Evolutionary conservation across 371 early-diverging fungal species (phyloP).

Genomic region (Mortierella sp.): DNA sequence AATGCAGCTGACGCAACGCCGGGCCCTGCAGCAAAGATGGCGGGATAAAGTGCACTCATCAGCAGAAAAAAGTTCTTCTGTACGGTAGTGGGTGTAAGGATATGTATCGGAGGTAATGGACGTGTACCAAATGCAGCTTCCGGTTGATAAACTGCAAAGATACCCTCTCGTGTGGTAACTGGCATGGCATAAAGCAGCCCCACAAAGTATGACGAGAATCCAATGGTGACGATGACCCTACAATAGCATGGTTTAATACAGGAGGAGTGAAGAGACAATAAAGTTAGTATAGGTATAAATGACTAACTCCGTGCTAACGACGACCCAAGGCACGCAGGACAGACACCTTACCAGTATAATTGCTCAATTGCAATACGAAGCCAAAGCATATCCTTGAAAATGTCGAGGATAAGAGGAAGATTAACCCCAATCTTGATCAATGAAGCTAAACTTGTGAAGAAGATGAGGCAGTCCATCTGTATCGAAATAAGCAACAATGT

Average conservation of each 20-base stretch:
- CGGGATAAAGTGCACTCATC: slow-evolving; percentile 51
- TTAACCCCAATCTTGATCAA: slow-evolving; percentile 40
- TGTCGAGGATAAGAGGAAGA: slow-evolving; percentile 37
- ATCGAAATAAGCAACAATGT: background rate
- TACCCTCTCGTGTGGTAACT: slow-evolving; percentile 39
- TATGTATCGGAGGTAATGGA: slow-evolving; percentile 47
- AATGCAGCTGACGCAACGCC: slow-evolving; percentile 40
- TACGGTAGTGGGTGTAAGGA: slow-evolving; percentile 45
- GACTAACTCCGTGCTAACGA: background rate
- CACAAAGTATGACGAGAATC: slow-evolving; percentile 55
- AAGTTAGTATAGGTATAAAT: background rate
- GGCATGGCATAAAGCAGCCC: slow-evolving; percentile 57
- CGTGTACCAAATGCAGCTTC: slow-evolving; percentile 27
- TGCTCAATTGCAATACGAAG: slow-evolving; percentile 50
- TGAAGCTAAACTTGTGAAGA: slow-evolving; percentile 40
- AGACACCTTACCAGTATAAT: slow-evolving; percentile 38
- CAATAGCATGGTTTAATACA: background rate
- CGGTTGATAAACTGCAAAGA: slow-evolving; percentile 54
- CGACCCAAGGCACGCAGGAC: background rate
- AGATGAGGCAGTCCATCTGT: slow-evolving; percentile 54
- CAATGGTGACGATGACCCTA: slow-evolving; percentile 52
- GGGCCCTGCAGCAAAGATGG: slow-evolving; percentile 29
- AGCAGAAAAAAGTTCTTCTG: slow-evolving; percentile 47
- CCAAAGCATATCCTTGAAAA: slow-evolving; percentile 40
- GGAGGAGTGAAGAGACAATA: background rate